Conservation (phyloP, 2,329 filamentous ascomycete species). For the Colletotrichum chrysophilum region DNA sequence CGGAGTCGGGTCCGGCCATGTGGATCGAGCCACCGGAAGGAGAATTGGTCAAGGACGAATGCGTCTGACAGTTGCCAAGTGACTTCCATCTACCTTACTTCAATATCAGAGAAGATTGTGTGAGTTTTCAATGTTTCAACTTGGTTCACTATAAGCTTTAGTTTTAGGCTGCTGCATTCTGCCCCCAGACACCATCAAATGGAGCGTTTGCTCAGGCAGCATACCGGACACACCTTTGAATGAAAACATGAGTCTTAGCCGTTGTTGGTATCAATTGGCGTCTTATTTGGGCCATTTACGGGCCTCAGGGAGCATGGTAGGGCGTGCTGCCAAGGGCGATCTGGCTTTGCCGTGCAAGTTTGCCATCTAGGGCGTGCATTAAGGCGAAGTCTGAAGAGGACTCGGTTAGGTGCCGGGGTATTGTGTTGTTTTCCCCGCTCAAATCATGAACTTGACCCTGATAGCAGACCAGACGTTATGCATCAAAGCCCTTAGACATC, state of each 20-base stretch:
- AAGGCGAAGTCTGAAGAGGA: neutral
- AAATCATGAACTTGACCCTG: too few species aligned
- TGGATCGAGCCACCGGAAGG: neutral
- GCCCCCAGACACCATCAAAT: neutral
- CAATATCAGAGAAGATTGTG: neutral
- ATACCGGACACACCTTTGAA: neutral
- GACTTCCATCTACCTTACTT: neutral
- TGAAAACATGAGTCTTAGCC: neutral
- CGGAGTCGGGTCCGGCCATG: neutral
- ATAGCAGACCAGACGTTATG: too few species aligned
- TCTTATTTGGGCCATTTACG: neutral
- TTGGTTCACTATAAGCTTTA: neutral
- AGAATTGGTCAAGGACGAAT: neutral
- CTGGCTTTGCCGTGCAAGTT: neutral
- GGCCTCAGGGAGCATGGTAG: neutral
- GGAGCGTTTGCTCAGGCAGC: neutral
- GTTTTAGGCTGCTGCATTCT: neutral
- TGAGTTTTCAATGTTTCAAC: neutral
- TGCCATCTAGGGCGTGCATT: neutral
- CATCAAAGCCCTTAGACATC: too few species aligned
- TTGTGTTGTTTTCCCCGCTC: neutral
- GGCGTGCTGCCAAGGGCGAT: neutral
- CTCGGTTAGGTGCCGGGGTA: neutral
- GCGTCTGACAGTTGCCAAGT: neutral
- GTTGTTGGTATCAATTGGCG: neutral